phyloP scores from a whole-genome alignment of 257 asterid genomes.

The Echites panduratus region DNA sequence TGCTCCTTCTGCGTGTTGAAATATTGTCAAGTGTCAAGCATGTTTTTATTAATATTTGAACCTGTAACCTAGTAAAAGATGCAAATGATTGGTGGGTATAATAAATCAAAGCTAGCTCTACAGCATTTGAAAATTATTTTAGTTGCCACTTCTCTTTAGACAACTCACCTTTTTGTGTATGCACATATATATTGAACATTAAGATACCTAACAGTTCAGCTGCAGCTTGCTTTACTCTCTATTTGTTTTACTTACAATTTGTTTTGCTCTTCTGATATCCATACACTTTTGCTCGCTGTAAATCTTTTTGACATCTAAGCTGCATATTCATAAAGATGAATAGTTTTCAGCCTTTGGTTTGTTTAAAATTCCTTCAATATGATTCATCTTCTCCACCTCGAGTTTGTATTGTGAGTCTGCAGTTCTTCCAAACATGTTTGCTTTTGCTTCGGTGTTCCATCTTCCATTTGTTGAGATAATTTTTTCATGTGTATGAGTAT shows the following conservation, averaged over 20 bases:
- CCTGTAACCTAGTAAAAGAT: neutral
- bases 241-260: neutral
- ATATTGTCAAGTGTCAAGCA: neutral
- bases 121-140: neutral
- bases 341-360: neutral
- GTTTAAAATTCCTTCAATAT: neutral
- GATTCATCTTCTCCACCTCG: neutral
- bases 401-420: neutral
- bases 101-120: neutral
- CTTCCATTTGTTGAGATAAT: neutral
- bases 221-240: neutral
- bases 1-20: neutral
- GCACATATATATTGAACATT: neutral
- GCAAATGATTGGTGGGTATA: neutral
- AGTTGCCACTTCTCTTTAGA: neutral
- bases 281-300: neutral
- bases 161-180: neutral
- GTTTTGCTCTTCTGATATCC: neutral
- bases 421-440: neutral
- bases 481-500: no score
- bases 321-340: neutral
- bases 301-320: neutral
- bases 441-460: neutral
- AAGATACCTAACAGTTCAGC: neutral
- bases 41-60: neutral